Base-by-base conservation (phyloP, 768 basidiomycete species). In the Calocybe cyanea region DNA sequence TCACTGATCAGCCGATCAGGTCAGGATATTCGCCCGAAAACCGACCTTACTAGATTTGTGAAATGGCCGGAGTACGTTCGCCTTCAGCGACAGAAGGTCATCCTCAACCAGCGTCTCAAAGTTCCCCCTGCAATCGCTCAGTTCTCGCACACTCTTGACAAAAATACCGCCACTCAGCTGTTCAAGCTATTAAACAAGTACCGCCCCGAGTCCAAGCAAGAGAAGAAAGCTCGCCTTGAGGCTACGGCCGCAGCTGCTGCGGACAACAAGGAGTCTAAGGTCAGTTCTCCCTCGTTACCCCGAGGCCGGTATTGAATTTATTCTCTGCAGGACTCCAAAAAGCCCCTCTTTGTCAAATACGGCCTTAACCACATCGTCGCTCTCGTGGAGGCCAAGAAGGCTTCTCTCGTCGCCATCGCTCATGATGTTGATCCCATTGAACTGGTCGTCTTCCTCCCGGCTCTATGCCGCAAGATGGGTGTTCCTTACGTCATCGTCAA, bases 31-130 rank as follows among this genome's bases (percentile, higher is more conserved):
- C 89, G 86, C 59, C 94, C 86, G 61, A 79, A 78, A 65, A 80
- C 80, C 45, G 95, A 98, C 71, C 71, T 97, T 55, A 95, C 91
- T 48, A 90, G 94, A 66, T 97, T 97, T 74, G 90, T 97, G 73
- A 97, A 96, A 69, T 99, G 95, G 95, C 95, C 95, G 57, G 92
- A 94, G 74, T 98, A 98, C 63, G 83, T 98, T 57, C 91, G 93
- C 63, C 86, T 98, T 37, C 95, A 98, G 64, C 85, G 95, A 64
- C 93, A 97, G 72, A 97, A 97, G 76, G 92, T 97, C 61, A 95
- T 98, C 71, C 85, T 98, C 50, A 75, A 89, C 80, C 92, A 97
- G 73, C 91, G 95, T 60, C 77, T 98, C 58, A 98, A 98, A 80
- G 93, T 96, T 20, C 95, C 95, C 55, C 95, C 95, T 32, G 91